Evolutionary conservation across 371 early-diverging fungal genomes (phyloP), one percentile per base, ranked within the genome.

Genomic region (Dichotomocladium elegans): DNA sequence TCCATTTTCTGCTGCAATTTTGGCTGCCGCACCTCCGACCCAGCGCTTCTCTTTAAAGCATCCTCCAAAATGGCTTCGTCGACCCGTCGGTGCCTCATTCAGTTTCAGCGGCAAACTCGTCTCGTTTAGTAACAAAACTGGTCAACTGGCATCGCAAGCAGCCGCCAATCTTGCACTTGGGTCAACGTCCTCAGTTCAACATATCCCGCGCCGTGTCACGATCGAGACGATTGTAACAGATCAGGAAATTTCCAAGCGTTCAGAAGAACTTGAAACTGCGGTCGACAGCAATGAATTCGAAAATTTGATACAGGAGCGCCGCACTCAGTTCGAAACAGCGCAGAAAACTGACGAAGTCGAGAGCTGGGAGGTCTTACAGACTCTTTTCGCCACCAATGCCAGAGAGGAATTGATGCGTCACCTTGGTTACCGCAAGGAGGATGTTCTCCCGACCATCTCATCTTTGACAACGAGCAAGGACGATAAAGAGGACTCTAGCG

Each of bases 1-100:
- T 64, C 93, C 93, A 28, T 94, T 93, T 64, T 86, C 70, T 8
- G 63, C 68, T 41, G 67, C 67, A 3, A 46, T 65, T 28, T 41
- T 58, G 15, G 47, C 64, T 15, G 60, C 72, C 7, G 47, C 62
- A 3, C 48, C 56, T 34, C 41, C 57, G 12, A 47, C 63, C 3
- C 58, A 46, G 4, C 30, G 61, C 0, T 76, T 76, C 28, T 41
- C 70, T 2, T 79, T 97, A 19, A 89, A 86, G 52, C 84, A 89
- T 24, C 92, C 97, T 35, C 98, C 99, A 27, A 94, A 93, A 73
- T 98, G 99, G 99, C 83, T 95, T 19, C 85, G 92, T 30, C 81
- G 95, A 4, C 96, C 96, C 14, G 87, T 85, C 0, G 94, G 96
- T 12, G 94, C 88, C 3, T 75, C 87, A 0, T 99, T 92, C 77